Evolutionary conservation across 176 grass and related monocot genomes (phyloP), one percentile per base, ranked within the genome.

Genomic region (Carex cristatella): DNA sequence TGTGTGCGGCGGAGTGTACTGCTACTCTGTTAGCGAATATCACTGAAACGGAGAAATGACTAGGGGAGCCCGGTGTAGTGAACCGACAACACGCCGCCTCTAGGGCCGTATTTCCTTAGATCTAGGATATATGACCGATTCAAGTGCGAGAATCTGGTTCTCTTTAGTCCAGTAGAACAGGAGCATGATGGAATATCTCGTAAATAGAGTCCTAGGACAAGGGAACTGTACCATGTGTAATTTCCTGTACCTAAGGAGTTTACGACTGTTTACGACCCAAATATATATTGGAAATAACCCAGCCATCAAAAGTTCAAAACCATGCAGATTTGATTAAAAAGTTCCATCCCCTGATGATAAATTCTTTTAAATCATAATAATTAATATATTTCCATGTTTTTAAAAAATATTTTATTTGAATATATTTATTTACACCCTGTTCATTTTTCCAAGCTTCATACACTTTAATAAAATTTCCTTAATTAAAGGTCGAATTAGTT

Each of bases 1-100:
- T 48, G 61, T 51, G 35, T 65, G 61, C 65, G 81, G 65, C 63
- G 63, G 63, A 48, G 79, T 78, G 74, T 57, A 16, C 74, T 18
- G 13, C 13, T 35, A 8, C 74, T 79, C 51, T 33, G 13, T 58
- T 58, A 79, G 53, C 46, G 28, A 74, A 74, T 23, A 19, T 72
- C 69, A 46, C 16, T 46, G 14, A 51, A 74, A 74, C 11, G 6
- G 13, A 51, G 53, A 53, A 16, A 9, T 1, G 73, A 53, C 3
- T 18, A 30, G 3, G 44, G 32, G 73, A 79, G 53, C 53, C 2
- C 51, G 74, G 74, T 79, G 51, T 18, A 37, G 30, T 58, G 53
- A 33, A 58, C 74, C 30, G 54, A 40, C 11, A 8, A 16, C 6
- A 49, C 10, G 33, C n/a, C 7, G 13, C 59, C 49, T 40, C 15